Base-by-base conservation (phyloP, 225 moss, liverwort and hornwort species). In the Physcomitrellopsis africana region DNA sequence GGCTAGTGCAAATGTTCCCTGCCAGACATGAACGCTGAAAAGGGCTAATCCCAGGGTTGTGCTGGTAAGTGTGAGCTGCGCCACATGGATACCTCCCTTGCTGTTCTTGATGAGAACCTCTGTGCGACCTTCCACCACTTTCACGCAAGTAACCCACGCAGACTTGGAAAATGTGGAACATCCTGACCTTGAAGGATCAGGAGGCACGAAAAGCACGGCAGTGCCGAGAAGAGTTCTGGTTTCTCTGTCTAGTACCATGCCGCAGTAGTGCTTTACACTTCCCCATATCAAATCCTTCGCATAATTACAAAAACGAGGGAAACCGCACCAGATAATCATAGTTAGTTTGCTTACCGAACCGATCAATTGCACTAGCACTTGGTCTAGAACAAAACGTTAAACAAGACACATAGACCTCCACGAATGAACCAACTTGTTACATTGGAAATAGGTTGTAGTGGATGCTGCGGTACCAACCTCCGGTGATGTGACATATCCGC, bases 91-190 rank as follows among this genome's bases (percentile, higher is more conserved):
- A 10, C 53, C 71, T 2, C 84, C 84, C 68, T 75, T 75, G 72
- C 82, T 82, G 55, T 69, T 87, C 70, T 85, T 80, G 44, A 87
- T 85, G 8, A 87, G 77, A 51, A 87, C 80, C 80, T 87, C 82
- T 9, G 74, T 80, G 10, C 87, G 84, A 37, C 84, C 87, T 43
- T 85, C 80, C 69, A 87, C 87, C 9, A 78, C 79, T 32, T 80
- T 77, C 74, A 87, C 77, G 46, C 84, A 60, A 48, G 87, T 87
- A 45, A 82, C 87, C 87, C 87, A 87, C 18, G 84, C 82, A n/a
- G 86, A 67, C 16, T 67, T 85, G 13, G 65, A 42, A 6, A 11
- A 12, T 1, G 48, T 29, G 16, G 73, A 48, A 15, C 9, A 16
- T 3, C 26, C 22, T 9, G 70, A 32, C 11, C 65, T 26, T 3